Evolutionary conservation across 306 rosid species (phyloP), one percentile per base, ranked within the genome.

Genomic region (Benincasa hispida): DNA sequence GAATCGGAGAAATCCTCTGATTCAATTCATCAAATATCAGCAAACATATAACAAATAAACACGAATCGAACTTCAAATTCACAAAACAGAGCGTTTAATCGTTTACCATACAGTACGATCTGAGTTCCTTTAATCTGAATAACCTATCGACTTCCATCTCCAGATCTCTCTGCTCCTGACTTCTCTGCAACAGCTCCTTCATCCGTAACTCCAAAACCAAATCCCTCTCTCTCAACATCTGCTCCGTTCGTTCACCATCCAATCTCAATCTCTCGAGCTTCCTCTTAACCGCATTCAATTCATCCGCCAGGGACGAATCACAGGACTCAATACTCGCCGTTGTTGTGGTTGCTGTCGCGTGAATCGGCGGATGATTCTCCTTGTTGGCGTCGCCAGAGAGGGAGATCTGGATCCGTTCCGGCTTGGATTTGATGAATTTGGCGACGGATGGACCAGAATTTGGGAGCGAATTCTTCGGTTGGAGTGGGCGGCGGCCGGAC

Each of bases 111-210:
- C 90, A 82, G 51, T 84, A 88, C 77, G 81, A 80, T 45, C 85
- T 88, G 82, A 92, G 95, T 77, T 94, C 92, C 79, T 89, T 94
- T 81, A 94, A 82, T 21, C 99, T 78, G 85, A 86, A 94, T 80
- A 94, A 55, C 39, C 93, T 58, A 75, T 94, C 97, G n/a, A 94
- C 92, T 79, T 94, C 91, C 67, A 89, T 90, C 75, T 94, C 99
- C 14, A 91, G 80, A 35, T 77, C 77, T 81, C 83, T 94, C 95
- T 94, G 99, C 27, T 87, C 80, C 77, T 90, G 88, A 3, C 90
- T 88, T 87, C 88, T 78, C 77, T 76, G 73, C 21, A 89, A 81
- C 75, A 94, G 57, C 79, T 94, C 97, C 84, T 82, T 94, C 90
- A 72, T 74, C 76, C 81, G 83, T 50, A 57, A 48, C 69, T 90